Evolutionary conservation across 164 flowering plant genomes (phyloP), one percentile per base, ranked within the genome.

Genomic region (Vitis riparia): DNA sequence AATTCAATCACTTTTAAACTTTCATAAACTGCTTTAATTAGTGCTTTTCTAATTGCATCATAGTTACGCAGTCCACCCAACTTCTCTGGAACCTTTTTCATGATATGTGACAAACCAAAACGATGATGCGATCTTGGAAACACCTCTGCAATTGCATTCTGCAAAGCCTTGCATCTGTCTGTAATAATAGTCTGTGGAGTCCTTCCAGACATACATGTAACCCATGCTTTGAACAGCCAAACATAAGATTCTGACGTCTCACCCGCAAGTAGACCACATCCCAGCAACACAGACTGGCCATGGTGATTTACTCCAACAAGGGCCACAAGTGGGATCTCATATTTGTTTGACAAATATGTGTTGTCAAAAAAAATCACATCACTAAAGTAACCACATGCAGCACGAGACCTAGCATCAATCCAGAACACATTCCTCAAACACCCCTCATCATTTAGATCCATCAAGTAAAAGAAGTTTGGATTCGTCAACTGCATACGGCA

Each of bases 221-320:
- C 66, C 95, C 96, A 92, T 48, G 90, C 69, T 63, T 72, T 87
- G 47, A 90, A 80, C 53, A 91, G 17, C 96, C 96, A 92, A 64
- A 55, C 59, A 75, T 84, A 90, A 30, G 91, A 79, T 65, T 84
- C 87, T 4, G 47, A 14, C n/a, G 82, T 82, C 72, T 80, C 84
- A 50, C 76, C 75, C 11, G 83, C 76, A 63, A 84, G 80, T 32
- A 84, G 70, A 49, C 84, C 85, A 73, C 87, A 82, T 47, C 87
- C 85, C 23, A 84, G 69, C 56, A 84, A 62, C 19, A 82, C 73
- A 9, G 82, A 56, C 29, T 80, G 83, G 16, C 85, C 81, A 76
- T 84, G 87, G 68, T 84, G 87, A 75, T 82, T 84, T 27, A 75
- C 50, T 51, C 87, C 85, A 51, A 80, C 76, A 72, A 84, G 67